Conservation (phyloP, 345 rosid species). For the Leavenworthia alabamica region DNA sequence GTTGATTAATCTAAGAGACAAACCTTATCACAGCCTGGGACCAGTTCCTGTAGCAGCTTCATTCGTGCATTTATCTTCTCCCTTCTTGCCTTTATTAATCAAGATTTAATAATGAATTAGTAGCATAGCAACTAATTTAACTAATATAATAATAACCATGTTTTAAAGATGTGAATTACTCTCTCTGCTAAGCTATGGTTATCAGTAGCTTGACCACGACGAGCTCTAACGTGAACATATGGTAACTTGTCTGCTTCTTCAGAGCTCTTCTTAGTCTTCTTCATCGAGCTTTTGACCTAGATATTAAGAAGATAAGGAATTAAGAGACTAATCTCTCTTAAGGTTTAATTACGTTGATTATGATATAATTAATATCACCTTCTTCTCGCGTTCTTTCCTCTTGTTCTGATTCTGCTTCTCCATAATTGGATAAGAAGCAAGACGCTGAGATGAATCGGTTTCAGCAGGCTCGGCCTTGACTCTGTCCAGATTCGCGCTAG, state of each 20-base stretch:
- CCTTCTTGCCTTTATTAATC: slow-evolving; percentile 55
- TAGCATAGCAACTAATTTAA: neutral
- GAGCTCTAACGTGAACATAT: slow-evolving; percentile 67
- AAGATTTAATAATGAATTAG: neutral
- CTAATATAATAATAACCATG: neutral
- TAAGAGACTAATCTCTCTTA: neutral
- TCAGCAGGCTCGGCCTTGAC: slow-evolving; percentile 38
- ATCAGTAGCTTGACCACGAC: slow-evolving; percentile 74
- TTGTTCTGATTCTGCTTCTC: slow-evolving; percentile 34
- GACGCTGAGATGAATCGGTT: slow-evolving; percentile 17
- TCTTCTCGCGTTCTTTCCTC: slow-evolving; percentile 52
- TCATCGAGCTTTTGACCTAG: slow-evolving; percentile 43
- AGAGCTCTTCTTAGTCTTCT: slow-evolving; percentile 54
- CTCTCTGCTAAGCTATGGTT: slow-evolving; percentile 73
- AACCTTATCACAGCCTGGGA: slow-evolving; percentile 85
- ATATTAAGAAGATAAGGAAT: neutral
- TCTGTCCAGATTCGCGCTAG: slow-evolving; percentile 29
- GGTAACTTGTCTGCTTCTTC: slow-evolving; percentile 52
- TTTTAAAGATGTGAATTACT: slow-evolving; percentile 29
- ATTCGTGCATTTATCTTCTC: slow-evolving; percentile 72
- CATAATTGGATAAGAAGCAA: slow-evolving; percentile 17
- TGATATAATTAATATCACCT: slow-evolving; percentile 27
- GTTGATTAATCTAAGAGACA: slow-evolving; percentile 10
- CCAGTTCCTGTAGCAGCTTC: slow-evolving; percentile 71
- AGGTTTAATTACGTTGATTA: neutral